phyloP scores from a whole-genome alignment of 768 basidiomycete species.

The Mycena galopus region DNA sequence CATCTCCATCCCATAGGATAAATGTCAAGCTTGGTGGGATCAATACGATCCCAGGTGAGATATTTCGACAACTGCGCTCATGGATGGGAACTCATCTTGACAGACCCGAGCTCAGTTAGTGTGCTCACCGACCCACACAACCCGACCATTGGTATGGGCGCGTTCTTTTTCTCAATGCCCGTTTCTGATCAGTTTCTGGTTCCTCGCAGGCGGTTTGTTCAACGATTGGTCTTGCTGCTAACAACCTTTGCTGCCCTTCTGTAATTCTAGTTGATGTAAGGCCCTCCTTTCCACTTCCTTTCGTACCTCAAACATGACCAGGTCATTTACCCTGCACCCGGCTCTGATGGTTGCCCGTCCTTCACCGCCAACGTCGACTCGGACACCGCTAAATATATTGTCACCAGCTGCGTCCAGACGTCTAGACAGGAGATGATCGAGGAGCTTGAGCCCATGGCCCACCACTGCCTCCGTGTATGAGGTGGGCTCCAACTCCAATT shows the following conservation, averaged over 20 bases:
- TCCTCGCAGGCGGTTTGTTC: constrained; percentile 13
- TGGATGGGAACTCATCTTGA: too few relatives aligned
- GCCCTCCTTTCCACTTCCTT: not conserved
- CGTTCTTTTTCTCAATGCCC: not conserved
- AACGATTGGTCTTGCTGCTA: constrained; percentile 1
- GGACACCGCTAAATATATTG: constrained; percentile 79
- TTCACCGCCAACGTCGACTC: constrained; percentile 72
- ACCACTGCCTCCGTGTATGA: constrained; percentile 62
- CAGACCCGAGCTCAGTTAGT: constrained; percentile 70
- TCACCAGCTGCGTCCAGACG: constrained; percentile 36
- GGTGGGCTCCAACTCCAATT: not conserved
- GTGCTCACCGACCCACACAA: too few relatives aligned
- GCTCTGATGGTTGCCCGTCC: constrained; percentile 53
- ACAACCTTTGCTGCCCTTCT: too few relatives aligned
- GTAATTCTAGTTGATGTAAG: constrained; percentile 76
- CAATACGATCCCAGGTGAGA: too few relatives aligned
- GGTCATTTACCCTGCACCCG: constrained; percentile 77
- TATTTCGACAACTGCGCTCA: not conserved
- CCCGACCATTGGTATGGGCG: constrained; percentile 80
- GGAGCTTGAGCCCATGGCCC: constrained; percentile 54
- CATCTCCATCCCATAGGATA: too few relatives aligned
- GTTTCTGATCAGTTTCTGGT: not conserved
- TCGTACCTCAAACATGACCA: too few relatives aligned
- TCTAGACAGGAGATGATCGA: not conserved
- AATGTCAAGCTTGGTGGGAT: too few relatives aligned